These are phyloP conservation scores for Jackrogersella multiformis DNA, from an alignment of 495 filamentous ascomycete genomes.

Conservation along the genomic window DNA sequence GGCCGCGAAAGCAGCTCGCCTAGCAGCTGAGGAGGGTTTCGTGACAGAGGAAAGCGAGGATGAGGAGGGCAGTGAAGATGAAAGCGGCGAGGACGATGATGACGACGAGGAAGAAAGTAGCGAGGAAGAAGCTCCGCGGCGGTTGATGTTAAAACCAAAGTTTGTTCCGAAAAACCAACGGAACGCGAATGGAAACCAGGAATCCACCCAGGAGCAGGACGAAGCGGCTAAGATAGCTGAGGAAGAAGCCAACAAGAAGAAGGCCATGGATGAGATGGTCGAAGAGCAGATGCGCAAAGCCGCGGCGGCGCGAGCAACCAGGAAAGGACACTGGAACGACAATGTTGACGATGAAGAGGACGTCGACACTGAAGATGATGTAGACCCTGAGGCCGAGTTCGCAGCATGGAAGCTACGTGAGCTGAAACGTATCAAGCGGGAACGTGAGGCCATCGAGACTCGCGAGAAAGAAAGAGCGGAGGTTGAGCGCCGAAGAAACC, in stretches of 20 bases:
- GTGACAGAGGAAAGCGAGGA: slow-evolving; percentile 69
- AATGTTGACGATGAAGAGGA: slow-evolving; percentile 80
- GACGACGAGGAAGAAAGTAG: slow-evolving; percentile 60
- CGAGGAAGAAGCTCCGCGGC: slow-evolving; percentile 78
- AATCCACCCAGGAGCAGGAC: slow-evolving; percentile 37
- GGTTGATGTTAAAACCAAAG: slow-evolving; percentile 83
- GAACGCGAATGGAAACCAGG: slow-evolving; percentile 46
- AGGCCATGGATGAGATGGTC: slow-evolving; percentile 78
- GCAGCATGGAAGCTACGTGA: slow-evolving; percentile 96
- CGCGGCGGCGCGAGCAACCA: slow-evolving; percentile 74
- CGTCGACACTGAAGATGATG: slow-evolving; percentile 84
- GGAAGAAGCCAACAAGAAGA: slow-evolving; percentile 67
- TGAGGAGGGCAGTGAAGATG: slow-evolving; percentile 48
- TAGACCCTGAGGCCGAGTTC: slow-evolving; percentile 88
- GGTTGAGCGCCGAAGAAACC: slow-evolving; percentile 84
- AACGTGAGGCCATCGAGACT: slow-evolving; percentile 82
- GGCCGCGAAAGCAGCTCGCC: slow-evolving; percentile 54
- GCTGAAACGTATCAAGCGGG: slow-evolving; percentile 84
- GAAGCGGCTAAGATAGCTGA: slow-evolving; percentile 47
- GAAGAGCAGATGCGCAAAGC: slow-evolving; percentile 88
- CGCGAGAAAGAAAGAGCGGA: slow-evolving; percentile 89
- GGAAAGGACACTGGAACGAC: slow-evolving; percentile 88
- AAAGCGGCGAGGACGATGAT: slow-evolving; percentile 47
- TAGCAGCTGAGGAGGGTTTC: slow-evolving; percentile 76
- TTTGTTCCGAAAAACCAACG: slow-evolving; percentile 90